Evolutionary conservation across 2,329 filamentous ascomycete genomes (phyloP).

Genomic region (Cercospora beticola): DNA sequence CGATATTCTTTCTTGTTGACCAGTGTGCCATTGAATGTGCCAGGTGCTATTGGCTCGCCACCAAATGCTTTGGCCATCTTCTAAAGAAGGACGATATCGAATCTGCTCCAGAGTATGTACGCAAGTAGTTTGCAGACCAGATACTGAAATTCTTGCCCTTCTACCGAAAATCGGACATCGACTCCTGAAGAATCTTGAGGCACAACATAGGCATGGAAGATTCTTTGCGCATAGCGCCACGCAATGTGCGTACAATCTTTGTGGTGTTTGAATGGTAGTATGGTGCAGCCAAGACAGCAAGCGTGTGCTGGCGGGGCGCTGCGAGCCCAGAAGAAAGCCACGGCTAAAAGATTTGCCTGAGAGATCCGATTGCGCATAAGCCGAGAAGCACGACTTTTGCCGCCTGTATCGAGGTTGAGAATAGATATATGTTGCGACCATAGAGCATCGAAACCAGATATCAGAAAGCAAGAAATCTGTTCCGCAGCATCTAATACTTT

Average conservation of each 20-base stretch:
- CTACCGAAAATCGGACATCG: background rate
- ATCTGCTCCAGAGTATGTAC: background rate
- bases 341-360: background rate
- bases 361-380: background rate
- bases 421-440: background rate
- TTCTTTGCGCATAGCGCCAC: background rate
- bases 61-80: constrained; percentile 39
- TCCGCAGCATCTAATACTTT: background rate
- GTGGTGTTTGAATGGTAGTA: background rate
- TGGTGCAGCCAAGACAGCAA: background rate
- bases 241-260: background rate
- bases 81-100: constrained; percentile 10
- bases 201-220: background rate
- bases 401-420: background rate
- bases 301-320: background rate
- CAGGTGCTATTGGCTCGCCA: constrained; percentile 38
- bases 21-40: constrained; percentile 46
- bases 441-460: background rate
- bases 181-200: background rate
- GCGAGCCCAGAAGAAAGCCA: background rate
- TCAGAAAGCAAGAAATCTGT: background rate
- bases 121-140: background rate
- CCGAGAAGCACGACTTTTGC: background rate
- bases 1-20: constrained; percentile 49
- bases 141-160: background rate